Percentiles rank a stretch among this genome's conserved stretches.
phyloP scores from a whole-genome alignment of 257 asterid species.

The Ilex aquifolium region DNA sequence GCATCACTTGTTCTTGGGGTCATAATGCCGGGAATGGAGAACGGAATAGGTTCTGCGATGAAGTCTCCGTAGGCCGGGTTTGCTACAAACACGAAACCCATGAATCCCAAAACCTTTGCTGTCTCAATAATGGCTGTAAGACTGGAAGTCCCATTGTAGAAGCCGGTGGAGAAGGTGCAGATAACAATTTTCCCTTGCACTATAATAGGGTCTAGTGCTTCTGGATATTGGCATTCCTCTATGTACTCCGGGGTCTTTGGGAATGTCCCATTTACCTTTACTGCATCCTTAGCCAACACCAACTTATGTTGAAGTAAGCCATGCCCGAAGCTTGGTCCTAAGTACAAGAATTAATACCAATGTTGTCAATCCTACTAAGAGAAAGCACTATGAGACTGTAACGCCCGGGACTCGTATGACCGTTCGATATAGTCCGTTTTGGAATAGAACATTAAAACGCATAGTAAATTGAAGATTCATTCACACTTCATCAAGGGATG shows the following conservation, averaged over 20 bases:
- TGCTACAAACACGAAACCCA: slow-evolving; percentile 70
- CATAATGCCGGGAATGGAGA: slow-evolving; percentile 67
- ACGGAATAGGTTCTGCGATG: slow-evolving; percentile 87
- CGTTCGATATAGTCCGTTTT: too few relatives aligned
- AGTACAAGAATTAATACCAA: too few relatives aligned
- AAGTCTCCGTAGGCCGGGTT: slow-evolving; percentile 80
- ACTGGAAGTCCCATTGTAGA: slow-evolving; percentile 55
- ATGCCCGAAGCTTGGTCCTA: slow-evolving; percentile 67
- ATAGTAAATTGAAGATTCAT: too few relatives aligned
- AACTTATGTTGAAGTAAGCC: slow-evolving; percentile 51
- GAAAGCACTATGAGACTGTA: too few relatives aligned
- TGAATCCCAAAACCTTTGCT: slow-evolving; percentile 55
- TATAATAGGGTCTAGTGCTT: slow-evolving; percentile 53
- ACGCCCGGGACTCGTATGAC: too few relatives aligned
- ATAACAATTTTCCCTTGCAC: slow-evolving; percentile 68
- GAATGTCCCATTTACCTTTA: slow-evolving; percentile 33
- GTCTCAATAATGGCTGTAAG: slow-evolving; percentile 54
- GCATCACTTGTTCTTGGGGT: slow-evolving; percentile 68
- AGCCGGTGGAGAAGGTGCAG: slow-evolving; percentile 82
- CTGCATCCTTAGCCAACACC: slow-evolving; percentile 77
- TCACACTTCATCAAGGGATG: too few relatives aligned
- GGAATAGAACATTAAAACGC: too few relatives aligned
- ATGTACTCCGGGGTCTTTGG: slow-evolving; percentile 44
- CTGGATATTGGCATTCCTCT: slow-evolving; percentile 80
- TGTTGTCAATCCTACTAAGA: too few relatives aligned